phyloP scores from a whole-genome alignment of 371 early-diverging fungal species.

The Mucor ambiguus region DNA sequence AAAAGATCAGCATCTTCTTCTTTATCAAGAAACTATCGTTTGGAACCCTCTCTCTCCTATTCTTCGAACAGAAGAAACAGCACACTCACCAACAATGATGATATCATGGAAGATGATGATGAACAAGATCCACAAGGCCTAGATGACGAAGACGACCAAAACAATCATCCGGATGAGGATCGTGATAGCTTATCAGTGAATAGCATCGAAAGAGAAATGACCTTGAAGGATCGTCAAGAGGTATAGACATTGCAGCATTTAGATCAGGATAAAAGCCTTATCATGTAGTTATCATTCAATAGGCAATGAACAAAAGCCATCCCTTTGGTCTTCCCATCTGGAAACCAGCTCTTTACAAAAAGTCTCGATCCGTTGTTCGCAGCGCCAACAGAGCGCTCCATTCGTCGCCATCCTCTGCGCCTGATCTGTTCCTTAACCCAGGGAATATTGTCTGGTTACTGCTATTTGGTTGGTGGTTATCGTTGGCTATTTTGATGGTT shows the following conservation, averaged over 20 bases:
- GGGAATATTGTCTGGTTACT: conserved; percentile 90
- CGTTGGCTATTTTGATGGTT: conserved; percentile 59
- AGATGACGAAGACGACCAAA: conserved; percentile 12
- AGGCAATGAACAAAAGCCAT: conserved; percentile 82
- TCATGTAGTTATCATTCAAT: background rate
- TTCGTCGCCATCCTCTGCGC: conserved; percentile 64
- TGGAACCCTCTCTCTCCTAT: conserved; percentile 2
- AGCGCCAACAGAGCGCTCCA: conserved; percentile 84
- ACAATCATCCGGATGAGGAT: no score
- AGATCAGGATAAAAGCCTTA: background rate
- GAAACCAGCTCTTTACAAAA: conserved; percentile 97
- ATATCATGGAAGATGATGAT: background rate
- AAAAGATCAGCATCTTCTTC: conserved; percentile 11
- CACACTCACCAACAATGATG: conserved; percentile 14
- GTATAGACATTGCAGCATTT: conserved; percentile 27
- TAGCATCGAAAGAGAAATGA: conserved; percentile 55
- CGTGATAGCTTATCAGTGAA: conserved; percentile 11
- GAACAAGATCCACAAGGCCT: conserved; percentile 4
- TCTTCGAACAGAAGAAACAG: conserved; percentile 6
- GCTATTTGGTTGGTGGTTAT: conserved; percentile 90
- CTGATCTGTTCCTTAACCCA: conserved; percentile 65
- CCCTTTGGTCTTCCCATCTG: conserved; percentile 96
- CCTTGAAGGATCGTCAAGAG: conserved; percentile 71
- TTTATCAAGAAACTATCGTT: background rate
- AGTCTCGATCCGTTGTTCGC: conserved; percentile 83